Evolutionary conservation across 768 basidiomycete genomes (phyloP), one percentile per base, ranked within the genome.

Genomic region (Hericium erinaceus): DNA sequence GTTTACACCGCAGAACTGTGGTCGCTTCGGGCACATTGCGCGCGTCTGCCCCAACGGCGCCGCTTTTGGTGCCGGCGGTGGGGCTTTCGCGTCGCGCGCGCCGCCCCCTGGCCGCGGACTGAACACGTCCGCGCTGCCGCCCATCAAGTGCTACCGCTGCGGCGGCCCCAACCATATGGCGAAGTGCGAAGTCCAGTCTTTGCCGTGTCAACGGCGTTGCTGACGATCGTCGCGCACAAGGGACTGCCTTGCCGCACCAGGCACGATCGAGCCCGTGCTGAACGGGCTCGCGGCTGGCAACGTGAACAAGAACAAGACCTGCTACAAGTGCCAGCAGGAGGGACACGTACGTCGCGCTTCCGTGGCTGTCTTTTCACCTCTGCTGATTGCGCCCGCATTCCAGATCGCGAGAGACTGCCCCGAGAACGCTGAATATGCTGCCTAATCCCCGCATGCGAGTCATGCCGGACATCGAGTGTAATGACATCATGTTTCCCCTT

Each of bases 131-230:
- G 81, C 87, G 51, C 73, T 91, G 52, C 88, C 88, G 53, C 85
- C 88, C 16, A 84, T 94, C 53, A 91, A 89, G 71, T 95, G 92
- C 67, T 94, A 89, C 70, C 83, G 88, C 52, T 95, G 93, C 67
- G 90, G 91, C 49, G 89, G 89, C 28, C 83, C 87, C 13, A 95
- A 94, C 74, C 89, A 92, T 68, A 82, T 90, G 79, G 90, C 89
- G 12, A 84, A 80, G 88, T 88, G 68, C 57, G 66, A 52, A 48
- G 6, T 33, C 52, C 61, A 61, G 48, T 52, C 62, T 58, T 26
- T 61, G 54, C 39, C 3, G 0, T 6, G 49, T 24, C 54, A 26
- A 37, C 37, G 53, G 26, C 44, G 41, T 39, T n/a, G 4, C 40
- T 60, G 9, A 20, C 20, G 24, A 10, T 22, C 54, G 22, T 7